phyloP scores from a whole-genome alignment of 129 eudicot genomes.

The Artemisia annua region DNA sequence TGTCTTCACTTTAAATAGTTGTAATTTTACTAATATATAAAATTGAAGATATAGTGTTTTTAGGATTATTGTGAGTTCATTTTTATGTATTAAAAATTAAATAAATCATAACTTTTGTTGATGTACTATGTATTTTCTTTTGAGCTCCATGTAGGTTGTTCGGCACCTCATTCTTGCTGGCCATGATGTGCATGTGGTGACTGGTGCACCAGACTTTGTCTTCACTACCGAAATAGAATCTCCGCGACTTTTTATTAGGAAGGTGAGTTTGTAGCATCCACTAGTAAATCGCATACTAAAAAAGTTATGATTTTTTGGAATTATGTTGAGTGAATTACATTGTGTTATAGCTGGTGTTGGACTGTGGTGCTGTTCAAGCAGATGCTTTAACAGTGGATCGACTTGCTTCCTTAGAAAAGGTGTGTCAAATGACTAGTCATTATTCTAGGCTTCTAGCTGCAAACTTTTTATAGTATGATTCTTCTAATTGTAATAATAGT shows the following conservation, averaged over 20 bases:
- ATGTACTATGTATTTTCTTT: neutral
- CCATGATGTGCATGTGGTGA: constrained; percentile 93
- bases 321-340: constrained; percentile 7
- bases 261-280: constrained; percentile 42
- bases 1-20: too few relatives aligned
- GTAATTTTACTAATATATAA: too few relatives aligned
- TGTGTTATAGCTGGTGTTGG: constrained; percentile 65
- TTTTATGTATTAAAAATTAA: too few relatives aligned
- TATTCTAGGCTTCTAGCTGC: neutral
- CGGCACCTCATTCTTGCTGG: too few relatives aligned
- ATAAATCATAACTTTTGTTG: neutral
- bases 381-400: constrained; percentile 99
- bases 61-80: too few relatives aligned
- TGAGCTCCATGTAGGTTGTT: too few relatives aligned
- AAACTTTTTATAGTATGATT: neutral
- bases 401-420: constrained; percentile 94
- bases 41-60: too few relatives aligned
- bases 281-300: neutral
- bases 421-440: constrained; percentile 13
- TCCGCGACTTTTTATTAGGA: constrained; percentile 86
- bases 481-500: neutral
- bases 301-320: neutral
- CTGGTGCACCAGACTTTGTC: constrained; percentile 97
- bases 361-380: constrained; percentile 99
- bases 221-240: constrained; percentile 88